These are phyloP conservation scores for Melampsora americana DNA, from an alignment of 1,284 basidiomycete species.

Conservation along the genomic window DNA sequence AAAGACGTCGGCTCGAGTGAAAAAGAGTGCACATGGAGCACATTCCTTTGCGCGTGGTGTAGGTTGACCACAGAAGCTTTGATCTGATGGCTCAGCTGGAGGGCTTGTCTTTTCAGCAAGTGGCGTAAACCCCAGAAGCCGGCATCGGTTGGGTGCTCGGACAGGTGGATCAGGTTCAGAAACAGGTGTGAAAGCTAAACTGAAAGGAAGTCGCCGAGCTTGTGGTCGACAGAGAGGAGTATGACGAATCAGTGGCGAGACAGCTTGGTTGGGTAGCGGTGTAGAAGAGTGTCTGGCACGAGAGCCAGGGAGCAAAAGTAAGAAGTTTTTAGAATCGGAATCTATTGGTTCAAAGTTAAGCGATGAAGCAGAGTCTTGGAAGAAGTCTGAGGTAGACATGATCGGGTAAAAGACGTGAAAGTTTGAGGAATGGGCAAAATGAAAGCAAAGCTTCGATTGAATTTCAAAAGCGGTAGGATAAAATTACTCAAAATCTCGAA, in stretches of 20 bases:
- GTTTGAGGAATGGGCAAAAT: too few species aligned
- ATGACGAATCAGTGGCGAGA: background rate
- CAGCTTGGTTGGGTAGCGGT: background rate
- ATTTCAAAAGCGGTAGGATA: too few species aligned
- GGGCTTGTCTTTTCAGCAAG: constrained; percentile 11
- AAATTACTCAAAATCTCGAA: too few species aligned
- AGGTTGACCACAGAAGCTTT: constrained; percentile 7
- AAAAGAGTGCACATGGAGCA: constrained; percentile 29
- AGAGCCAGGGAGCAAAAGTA: background rate
- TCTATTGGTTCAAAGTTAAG: too few species aligned
- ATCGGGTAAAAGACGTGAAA: too few species aligned
- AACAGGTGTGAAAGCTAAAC: background rate
- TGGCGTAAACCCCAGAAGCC: constrained; percentile 28
- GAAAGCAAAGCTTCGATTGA: too few species aligned
- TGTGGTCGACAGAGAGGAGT: background rate
- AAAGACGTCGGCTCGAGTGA: constrained; percentile 32
- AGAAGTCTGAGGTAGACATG: too few species aligned
- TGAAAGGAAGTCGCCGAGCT: constrained; percentile 1
- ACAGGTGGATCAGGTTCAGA: constrained; percentile 2
- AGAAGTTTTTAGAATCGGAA: too few species aligned
- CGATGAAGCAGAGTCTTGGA: too few species aligned
- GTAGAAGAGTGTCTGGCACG: background rate
- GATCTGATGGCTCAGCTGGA: background rate
- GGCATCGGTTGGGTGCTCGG: constrained; percentile 7
- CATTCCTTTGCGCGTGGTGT: constrained; percentile 24